phyloP scores from a whole-genome alignment of 108 stramenopile genomes.

The Stephanodiscus triporus region DNA sequence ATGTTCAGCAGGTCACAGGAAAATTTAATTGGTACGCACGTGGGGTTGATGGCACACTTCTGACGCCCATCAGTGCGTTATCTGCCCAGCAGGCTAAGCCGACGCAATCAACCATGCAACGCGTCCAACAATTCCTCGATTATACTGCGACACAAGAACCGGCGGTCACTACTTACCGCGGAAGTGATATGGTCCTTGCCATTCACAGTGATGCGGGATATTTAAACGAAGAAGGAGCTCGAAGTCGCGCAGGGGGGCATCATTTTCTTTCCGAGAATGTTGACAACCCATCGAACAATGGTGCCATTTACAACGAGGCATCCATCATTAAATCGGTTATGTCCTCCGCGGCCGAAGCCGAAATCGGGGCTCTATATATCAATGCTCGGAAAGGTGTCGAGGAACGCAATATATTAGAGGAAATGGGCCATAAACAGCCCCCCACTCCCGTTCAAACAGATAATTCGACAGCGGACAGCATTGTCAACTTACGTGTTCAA shows the following conservation, averaged over 20 bases:
- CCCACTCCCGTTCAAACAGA: too few species aligned
- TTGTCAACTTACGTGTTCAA: too few species aligned
- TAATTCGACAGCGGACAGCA: too few species aligned
- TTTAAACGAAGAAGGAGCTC: not conserved
- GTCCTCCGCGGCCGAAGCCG: too few species aligned
- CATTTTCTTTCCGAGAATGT: not conserved
- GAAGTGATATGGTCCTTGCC: not conserved
- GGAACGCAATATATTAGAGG: too few species aligned
- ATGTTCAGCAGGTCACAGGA: not conserved
- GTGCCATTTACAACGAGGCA: too few species aligned
- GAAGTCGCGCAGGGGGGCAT: not conserved
- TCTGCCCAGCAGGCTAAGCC: not conserved
- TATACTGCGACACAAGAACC: not conserved
- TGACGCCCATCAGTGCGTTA: not conserved
- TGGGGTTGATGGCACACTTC: not conserved
- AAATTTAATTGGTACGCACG: constrained; percentile 2
- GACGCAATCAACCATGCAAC: not conserved
- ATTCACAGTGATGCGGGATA: not conserved
- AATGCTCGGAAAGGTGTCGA: too few species aligned
- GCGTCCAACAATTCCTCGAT: not conserved
- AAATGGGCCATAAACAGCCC: too few species aligned
- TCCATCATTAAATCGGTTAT: too few species aligned
- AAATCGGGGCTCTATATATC: too few species aligned
- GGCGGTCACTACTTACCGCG: not conserved
- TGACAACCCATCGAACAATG: not conserved